Evolutionary conservation across 345 rosid species (phyloP).

Genomic region (Ceriops tagal): DNA sequence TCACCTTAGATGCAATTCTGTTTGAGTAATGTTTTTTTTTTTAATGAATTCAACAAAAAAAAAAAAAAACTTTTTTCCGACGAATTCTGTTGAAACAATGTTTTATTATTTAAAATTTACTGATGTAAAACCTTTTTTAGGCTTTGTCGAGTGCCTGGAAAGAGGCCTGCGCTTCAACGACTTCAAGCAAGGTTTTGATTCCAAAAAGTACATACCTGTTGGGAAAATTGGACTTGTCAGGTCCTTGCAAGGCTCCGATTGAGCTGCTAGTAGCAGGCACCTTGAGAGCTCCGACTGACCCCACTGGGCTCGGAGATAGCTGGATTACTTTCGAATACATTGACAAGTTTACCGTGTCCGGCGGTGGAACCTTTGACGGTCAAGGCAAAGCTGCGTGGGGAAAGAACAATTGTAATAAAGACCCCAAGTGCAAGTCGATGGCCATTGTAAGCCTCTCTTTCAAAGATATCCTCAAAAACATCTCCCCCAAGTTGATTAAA

Average conservation of each 20-base stretch:
- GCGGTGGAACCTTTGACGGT: conserved; percentile 45
- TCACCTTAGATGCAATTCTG: no score
- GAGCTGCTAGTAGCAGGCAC: conserved; percentile 26
- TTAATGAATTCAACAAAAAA: no score
- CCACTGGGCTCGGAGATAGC: neutral
- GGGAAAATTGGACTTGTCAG: conserved; percentile 1
- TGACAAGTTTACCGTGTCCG: conserved; percentile 17
- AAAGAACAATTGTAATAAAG: conserved; percentile 23
- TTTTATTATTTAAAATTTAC: no score
- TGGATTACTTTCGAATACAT: conserved; percentile 20
- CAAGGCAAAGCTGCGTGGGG: conserved; percentile 41
- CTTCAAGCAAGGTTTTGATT: conserved; percentile 8
- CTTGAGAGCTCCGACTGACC: conserved; percentile 20
- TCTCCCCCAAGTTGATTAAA: no score
- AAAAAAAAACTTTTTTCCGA: no score
- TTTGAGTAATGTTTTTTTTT: no score
- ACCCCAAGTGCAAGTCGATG: conserved; percentile 29
- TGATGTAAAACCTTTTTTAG: conserved; percentile 1
- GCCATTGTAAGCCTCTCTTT: neutral
- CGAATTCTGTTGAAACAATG: no score
- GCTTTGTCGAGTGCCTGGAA: conserved; percentile 24
- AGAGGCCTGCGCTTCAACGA: conserved; percentile 19
- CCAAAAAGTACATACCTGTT: conserved; percentile 16
- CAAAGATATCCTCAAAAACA: no score
- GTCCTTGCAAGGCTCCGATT: conserved; percentile 38